Evolutionary conservation across 345 rosid species (phyloP).

Genomic region (Citrus reticulata): DNA sequence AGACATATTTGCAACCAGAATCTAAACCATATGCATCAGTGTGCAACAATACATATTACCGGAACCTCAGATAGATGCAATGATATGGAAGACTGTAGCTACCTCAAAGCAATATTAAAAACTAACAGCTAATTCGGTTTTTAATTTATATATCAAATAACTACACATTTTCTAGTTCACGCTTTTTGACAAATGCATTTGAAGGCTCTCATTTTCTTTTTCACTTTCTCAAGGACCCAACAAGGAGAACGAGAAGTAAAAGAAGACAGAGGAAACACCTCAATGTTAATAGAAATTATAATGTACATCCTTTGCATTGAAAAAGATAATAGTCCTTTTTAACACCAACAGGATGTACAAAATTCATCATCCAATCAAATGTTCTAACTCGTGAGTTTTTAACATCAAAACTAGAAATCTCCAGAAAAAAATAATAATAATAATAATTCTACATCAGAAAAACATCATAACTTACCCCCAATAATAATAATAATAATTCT

Average conservation of each 20-base stretch:
- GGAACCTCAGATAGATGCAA: background rate
- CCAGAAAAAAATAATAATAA: too few species aligned
- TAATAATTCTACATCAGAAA: too few species aligned
- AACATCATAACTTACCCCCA: background rate
- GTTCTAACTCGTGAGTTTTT: background rate
- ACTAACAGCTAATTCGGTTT: background rate
- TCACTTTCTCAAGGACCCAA: background rate
- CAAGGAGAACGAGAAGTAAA: background rate
- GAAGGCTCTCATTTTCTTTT: background rate
- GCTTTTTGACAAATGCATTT: background rate
- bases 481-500: too few species aligned
- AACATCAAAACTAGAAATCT: background rate
- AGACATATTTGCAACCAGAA: background rate
- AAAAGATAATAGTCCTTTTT: background rate
- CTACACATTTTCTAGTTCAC: background rate
- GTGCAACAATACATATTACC: background rate
- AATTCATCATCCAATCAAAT: background rate
- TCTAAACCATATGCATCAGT: background rate
- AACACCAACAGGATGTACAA: background rate
- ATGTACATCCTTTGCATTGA: background rate
- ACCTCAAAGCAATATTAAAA: background rate
- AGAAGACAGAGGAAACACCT: background rate
- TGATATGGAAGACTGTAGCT: background rate
- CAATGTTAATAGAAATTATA: background rate
- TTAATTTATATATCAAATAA: background rate